A percentile compares a stretch with the other conserved stretches of the same genome.
These are phyloP conservation scores for Penicillium palitans DNA, from an alignment of 2,329 filamentous ascomycete species.

Conservation along the genomic window DNA sequence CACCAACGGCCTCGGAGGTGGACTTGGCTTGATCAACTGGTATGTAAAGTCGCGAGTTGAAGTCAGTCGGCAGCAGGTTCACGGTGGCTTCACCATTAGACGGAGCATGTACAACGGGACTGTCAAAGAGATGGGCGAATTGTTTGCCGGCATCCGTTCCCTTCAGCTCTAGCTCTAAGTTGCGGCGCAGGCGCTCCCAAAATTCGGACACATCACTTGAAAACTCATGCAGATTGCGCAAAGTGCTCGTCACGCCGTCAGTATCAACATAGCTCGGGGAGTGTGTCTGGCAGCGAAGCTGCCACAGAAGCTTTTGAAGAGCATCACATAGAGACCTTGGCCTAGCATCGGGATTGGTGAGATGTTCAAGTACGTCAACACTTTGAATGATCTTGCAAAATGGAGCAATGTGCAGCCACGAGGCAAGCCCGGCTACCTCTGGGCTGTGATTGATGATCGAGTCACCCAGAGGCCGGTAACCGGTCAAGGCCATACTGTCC, in stretches of 20 bases:
- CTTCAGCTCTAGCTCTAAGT: constrained; percentile 54
- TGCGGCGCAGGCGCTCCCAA: constrained; percentile 55
- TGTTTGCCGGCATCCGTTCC: constrained; percentile 44
- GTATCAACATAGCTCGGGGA: constrained; percentile 44
- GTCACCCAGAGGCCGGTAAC: constrained; percentile 54
- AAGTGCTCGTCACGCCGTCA: constrained; percentile 42
- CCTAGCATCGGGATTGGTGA: constrained; percentile 46
- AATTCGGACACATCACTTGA: constrained; percentile 56
- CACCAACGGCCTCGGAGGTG: constrained; percentile 38
- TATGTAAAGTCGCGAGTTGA: constrained; percentile 42
- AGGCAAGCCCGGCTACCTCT: constrained; percentile 56
- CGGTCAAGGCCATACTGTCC: constrained; percentile 59
- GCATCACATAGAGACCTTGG: constrained; percentile 54
- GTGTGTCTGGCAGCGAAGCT: constrained; percentile 48
- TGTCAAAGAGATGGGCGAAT: constrained; percentile 52
- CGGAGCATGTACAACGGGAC: constrained; percentile 24
- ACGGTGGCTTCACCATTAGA: constrained; percentile 30
- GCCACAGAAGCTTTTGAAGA: constrained; percentile 54
- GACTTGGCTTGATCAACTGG: constrained; percentile 41
- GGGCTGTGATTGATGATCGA: constrained; percentile 48
- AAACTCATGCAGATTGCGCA: constrained; percentile 45
- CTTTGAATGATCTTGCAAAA: constrained; percentile 58
- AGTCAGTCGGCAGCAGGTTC: constrained; percentile 38
- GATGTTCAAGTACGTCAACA: constrained; percentile 49
- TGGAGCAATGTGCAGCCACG: constrained; percentile 60